Evolutionary conservation across 2,329 filamentous ascomycete species (phyloP).

Genomic region (Penicillium hordei): DNA sequence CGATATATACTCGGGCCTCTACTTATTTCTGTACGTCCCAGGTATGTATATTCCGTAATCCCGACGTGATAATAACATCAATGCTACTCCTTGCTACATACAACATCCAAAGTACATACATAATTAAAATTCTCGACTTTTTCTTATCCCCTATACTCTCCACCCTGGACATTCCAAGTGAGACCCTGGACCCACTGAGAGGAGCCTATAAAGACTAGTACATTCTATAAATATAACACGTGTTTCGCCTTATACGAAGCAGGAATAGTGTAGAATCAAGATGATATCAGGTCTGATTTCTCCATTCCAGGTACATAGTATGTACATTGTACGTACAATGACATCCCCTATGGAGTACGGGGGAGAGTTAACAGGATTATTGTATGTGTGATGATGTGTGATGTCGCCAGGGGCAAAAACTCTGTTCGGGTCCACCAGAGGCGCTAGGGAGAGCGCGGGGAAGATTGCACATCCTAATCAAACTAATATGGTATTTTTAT

Average conservation of each 20-base stretch:
- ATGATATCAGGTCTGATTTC: background rate
- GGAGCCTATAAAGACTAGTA: background rate
- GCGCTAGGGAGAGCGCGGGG: conserved; percentile 22
- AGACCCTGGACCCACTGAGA: conserved; percentile 24
- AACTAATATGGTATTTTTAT: conserved; percentile 13
- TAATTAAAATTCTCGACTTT: background rate
- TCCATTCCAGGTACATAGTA: background rate
- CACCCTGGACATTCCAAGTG: background rate
- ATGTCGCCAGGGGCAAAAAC: conserved; percentile 19
- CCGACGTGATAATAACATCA: too few species aligned
- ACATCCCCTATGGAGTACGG: background rate
- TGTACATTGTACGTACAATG: background rate
- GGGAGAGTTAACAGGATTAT: background rate
- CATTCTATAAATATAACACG: background rate
- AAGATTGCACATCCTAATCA: conserved; percentile 28
- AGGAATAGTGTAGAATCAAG: background rate
- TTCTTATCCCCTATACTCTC: background rate
- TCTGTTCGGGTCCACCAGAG: conserved; percentile 11
- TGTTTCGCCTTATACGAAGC: background rate
- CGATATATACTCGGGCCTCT: background rate
- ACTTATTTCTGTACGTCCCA: background rate
- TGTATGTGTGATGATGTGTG: background rate
- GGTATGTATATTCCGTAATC: background rate
- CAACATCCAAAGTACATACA: too few species aligned
- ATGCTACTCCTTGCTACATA: background rate